Evolutionary conservation across 1,139 yeast genomes (phyloP).

Genomic region (Blastobotrys proliferans): DNA sequence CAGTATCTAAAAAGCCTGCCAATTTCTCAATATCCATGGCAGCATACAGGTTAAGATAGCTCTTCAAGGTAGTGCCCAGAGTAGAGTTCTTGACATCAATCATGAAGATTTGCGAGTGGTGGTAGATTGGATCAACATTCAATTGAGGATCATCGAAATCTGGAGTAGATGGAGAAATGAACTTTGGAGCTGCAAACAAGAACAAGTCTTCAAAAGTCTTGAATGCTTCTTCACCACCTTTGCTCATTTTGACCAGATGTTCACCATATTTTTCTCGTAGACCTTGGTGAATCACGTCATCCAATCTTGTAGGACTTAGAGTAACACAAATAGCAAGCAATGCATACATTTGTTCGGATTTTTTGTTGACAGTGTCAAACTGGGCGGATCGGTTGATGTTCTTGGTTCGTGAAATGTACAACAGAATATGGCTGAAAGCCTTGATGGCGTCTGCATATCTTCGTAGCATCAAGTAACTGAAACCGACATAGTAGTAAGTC

Average conservation of each 20-base stretch:
- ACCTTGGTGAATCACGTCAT: constrained; percentile 41
- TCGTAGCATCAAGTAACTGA: constrained; percentile 47
- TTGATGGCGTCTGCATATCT: constrained; percentile 49
- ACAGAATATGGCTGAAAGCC: constrained; percentile 44
- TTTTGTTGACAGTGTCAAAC: constrained; percentile 44
- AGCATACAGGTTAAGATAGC: constrained; percentile 44
- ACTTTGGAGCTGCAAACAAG: constrained; percentile 46
- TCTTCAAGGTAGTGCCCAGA: constrained; percentile 40
- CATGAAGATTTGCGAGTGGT: constrained; percentile 44
- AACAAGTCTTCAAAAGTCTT: constrained; percentile 44
- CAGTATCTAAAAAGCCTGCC: constrained; percentile 41
- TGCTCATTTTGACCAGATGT: constrained; percentile 40
- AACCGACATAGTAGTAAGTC: constrained; percentile 48
- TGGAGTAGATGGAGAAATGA: constrained; percentile 41
- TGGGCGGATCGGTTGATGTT: constrained; percentile 43
- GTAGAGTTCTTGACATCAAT: constrained; percentile 39
- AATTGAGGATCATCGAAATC: constrained; percentile 34
- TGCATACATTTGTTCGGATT: constrained; percentile 50
- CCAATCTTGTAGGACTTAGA: constrained; percentile 44
- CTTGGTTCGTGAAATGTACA: constrained; percentile 45
- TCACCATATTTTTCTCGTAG: constrained; percentile 47
- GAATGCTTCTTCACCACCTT: constrained; percentile 43
- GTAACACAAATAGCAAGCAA: constrained; percentile 45
- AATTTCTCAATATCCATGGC: constrained; percentile 44
- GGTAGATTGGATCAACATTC: constrained; percentile 40